Conservation (phyloP, 176 grass and related monocot species). For the Hordeum marinum region DNA sequence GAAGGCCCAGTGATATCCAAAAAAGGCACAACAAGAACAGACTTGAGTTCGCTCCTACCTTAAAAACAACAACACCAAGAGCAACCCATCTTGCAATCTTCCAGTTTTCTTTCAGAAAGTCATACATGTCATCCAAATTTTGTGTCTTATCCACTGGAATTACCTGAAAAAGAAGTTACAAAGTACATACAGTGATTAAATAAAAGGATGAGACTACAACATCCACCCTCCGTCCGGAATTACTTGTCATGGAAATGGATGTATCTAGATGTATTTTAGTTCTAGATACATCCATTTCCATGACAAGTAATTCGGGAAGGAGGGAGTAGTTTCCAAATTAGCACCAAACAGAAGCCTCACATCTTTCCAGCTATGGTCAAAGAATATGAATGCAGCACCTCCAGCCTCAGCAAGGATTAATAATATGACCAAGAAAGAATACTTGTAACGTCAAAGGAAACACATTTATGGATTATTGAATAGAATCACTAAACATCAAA, state of each 20-base stretch:
- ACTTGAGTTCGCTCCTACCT: constrained; percentile 39
- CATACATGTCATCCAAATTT: constrained; percentile 75
- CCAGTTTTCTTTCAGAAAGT: constrained; percentile 84
- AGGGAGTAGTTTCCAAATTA: constrained; percentile 1
- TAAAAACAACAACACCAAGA: constrained; percentile 72
- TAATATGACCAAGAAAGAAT: constrained; percentile 74
- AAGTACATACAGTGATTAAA: neutral
- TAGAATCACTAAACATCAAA: constrained; percentile 38
- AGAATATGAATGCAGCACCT: constrained; percentile 97
- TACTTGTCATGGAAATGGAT: no score
- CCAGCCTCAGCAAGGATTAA: constrained; percentile 72
- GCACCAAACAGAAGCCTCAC: constrained; percentile 42
- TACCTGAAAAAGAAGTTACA: constrained; percentile 43
- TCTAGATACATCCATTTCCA: no score
- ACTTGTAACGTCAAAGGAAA: constrained; percentile 81
- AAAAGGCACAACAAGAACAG: neutral
- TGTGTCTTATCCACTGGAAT: constrained; percentile 86
- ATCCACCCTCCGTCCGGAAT: no score
- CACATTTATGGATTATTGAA: neutral
- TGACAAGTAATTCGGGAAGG: no score
- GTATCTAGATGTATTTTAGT: no score
- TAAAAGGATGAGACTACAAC: constrained; percentile 8
- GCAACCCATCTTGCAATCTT: constrained; percentile 90
- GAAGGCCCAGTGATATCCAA: neutral
- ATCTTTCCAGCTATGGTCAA: constrained; percentile 97